Evolutionary conservation across 2,329 filamentous ascomycete genomes (phyloP).

Genomic region (Ceratocystis alfenasii): DNA sequence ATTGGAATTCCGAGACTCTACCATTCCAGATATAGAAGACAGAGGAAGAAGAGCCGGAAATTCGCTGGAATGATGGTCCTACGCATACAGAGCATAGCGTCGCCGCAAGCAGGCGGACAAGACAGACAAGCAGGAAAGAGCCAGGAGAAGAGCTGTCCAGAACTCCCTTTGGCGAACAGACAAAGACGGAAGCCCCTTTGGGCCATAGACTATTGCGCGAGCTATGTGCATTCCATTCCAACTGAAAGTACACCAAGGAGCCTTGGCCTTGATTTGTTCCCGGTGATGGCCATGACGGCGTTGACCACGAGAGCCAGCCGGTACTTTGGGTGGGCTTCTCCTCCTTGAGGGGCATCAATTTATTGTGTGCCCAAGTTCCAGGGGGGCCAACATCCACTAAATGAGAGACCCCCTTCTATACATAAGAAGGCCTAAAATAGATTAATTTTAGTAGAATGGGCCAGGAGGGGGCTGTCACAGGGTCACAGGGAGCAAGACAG

Average conservation of each 20-base stretch:
- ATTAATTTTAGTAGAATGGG: background rate
- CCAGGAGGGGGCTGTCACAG: background rate
- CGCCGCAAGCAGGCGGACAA: background rate
- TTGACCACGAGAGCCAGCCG: background rate
- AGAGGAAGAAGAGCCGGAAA: background rate
- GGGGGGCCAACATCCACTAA: background rate
- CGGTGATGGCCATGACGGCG: background rate
- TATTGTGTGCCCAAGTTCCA: conserved; percentile 12
- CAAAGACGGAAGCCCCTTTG: background rate
- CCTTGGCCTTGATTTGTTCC: too few species aligned
- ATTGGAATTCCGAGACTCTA: background rate
- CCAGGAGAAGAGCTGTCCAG: background rate
- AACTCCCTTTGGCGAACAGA: background rate
- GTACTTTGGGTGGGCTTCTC: background rate
- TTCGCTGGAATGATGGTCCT: background rate
- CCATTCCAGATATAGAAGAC: background rate
- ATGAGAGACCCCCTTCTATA: background rate
- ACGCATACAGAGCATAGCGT: background rate
- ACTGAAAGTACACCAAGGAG: background rate
- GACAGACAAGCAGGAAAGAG: background rate
- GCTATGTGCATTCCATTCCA: background rate
- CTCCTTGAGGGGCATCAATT: conserved; percentile 6
- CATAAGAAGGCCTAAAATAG: background rate
- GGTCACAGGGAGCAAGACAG: too few species aligned
- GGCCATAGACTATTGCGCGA: too few species aligned